These are phyloP conservation scores for Nannochloropsis salina DNA, from an alignment of 108 stramenopile genomes.

Conservation along the genomic window DNA sequence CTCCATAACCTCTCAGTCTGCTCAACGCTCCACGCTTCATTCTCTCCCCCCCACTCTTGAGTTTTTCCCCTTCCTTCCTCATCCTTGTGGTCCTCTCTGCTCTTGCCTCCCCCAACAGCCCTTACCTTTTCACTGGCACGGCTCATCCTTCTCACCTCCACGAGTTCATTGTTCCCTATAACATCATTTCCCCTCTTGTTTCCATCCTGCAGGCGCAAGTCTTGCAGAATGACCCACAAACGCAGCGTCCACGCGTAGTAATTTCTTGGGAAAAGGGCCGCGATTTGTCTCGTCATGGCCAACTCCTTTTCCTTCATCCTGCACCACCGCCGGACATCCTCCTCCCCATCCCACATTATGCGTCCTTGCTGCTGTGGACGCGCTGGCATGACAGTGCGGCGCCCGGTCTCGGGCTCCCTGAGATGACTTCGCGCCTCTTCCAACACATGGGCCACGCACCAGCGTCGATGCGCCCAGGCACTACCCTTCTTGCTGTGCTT, in stretches of 20 bases:
- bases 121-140: not conserved
- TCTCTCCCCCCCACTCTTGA: not conserved
- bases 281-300: slow-evolving; percentile 28
- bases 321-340: not conserved
- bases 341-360: no score
- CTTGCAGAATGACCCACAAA: slow-evolving; percentile 26
- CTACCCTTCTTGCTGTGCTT: slow-evolving; percentile 39
- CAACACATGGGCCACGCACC: slow-evolving; percentile 29
- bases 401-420: no score
- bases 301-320: not conserved
- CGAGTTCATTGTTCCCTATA: not conserved
- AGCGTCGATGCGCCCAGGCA: slow-evolving; percentile 44
- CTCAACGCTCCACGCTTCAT: not conserved
- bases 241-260: slow-evolving; percentile 51
- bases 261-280: slow-evolving; percentile 44
- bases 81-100: not conserved
- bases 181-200: not conserved
- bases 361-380: no score
- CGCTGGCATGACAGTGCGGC: no score
- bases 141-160: not conserved
- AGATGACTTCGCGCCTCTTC: not conserved
- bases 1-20: not conserved
- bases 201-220: not conserved
- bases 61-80: not conserved
- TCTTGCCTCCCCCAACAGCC: not conserved